Base-by-base conservation (phyloP, 2,329 filamentous ascomycete species). In the Diaporthe caulivora region DNA sequence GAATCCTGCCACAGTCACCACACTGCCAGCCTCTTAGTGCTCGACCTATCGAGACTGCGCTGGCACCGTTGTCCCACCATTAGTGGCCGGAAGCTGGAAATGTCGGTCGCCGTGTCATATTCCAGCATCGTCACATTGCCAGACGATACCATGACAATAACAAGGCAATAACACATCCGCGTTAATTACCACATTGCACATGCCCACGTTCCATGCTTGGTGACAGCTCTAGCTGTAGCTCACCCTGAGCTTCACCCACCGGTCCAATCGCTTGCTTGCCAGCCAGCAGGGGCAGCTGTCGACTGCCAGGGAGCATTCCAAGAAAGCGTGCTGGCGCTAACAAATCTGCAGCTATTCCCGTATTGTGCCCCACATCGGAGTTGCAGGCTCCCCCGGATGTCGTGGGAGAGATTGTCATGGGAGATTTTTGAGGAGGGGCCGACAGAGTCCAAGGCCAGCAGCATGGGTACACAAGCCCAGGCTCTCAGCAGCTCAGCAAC, bases 251-350 rank as follows among this genome's bases (percentile, higher is more conserved):
- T 67, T 67, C n/a, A 53, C 31, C n/a, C 21, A 40, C 44, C 17
- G 29, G 62, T 40, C 62, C 62, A 67, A 67, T 67, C 62, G 62
- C 62, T 67, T 67, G 62, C 31, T 26, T 53, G 31, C 62, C 62
- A 51, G 62, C 24, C 47, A 26, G 62, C 62, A 53, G 62, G 62
- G 62, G 62, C 62, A 67, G 62, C 62, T 40, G 62, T 37, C n/a
- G 31, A 40, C n/a, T 26, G 47, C 62, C 47, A 67, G 47, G 62
- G 62, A 67, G 62, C 34, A 21, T 67, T 67, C 62, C 62, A 67
- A 67, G 62, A 53, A 67, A 67, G 29, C 15, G n/a, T 40, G 47
- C 47, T 67, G 62, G 31, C 44, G 62, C 62, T 67, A 67, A 40
- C 13, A 37, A 40, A n/a, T 29, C 62, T 67, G 62, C 62, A 67